Evolutionary conservation across 139 green algal species (phyloP), one percentile per base, ranked within the genome.

Genomic region (Picochlorum sp.): DNA sequence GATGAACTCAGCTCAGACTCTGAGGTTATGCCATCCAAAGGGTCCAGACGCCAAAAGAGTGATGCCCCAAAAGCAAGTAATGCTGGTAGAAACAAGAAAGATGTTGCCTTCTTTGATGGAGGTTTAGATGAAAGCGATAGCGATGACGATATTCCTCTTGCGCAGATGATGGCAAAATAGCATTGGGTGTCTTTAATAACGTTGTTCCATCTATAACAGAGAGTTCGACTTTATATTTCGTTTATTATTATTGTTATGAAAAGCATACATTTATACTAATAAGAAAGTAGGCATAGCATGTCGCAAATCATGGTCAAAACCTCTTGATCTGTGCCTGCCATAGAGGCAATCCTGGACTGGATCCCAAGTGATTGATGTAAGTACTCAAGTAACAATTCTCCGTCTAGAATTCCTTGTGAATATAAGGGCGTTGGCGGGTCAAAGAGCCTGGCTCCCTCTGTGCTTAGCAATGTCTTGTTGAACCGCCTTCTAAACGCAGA

Each of bases 401-500:
- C 76, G 32, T 88, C 78, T 60, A 86, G 59, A 7, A 85, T 26
- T 1, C 64, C 64, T 63, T 73, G 66, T 33, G 63, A 39, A 24
- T 58, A 41, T 30, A 57, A 29, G 14, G 39, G 39, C 40, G 63
- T 20, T 26, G 33, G 55, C 51, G 25, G 16, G 14, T 37, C 28
- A 56, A 39, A 55, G 25, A 22, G 16, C 20, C 61, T 41, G 5
- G 57, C 64, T 14, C 71, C 75, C 8, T 75, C 68, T 28, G 67
- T 41, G 0, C 45, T 31, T 7, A 53, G 55, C 1, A 67, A 55
- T n/a, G 67, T 50, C 33, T 37, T 51, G 13, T 24, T 30, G 53
- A 71, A 74, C 4, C 75, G 72, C 30, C 68, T 53, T 70, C 84
- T 78, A 66, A 90, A 91, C 9, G 77, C 65, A 4, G 64, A 66